Evolutionary conservation across 2,329 filamentous ascomycete species (phyloP).

Genomic region (Diaporthe australafricana): DNA sequence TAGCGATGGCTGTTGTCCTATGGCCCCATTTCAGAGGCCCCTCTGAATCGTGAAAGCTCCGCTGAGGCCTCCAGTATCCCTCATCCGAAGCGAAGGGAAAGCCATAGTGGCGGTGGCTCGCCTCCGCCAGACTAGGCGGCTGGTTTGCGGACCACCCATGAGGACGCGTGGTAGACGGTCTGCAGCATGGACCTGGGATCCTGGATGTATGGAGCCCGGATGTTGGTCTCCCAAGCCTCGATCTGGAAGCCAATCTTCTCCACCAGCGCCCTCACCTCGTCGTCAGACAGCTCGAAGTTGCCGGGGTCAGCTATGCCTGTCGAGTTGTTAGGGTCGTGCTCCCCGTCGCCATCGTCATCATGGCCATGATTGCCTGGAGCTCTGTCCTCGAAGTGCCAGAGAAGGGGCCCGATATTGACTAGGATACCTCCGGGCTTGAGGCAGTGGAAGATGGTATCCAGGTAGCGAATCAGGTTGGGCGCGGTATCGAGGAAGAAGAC

Average conservation of each 20-base stretch:
- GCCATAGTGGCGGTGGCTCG: background rate
- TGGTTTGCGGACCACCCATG: constrained; percentile 87
- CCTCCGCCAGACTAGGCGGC: background rate
- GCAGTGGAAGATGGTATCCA: constrained; percentile 84
- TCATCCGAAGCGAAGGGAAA: background rate
- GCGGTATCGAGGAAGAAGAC: constrained; percentile 99
- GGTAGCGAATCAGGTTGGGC: constrained; percentile 90
- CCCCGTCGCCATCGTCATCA: constrained; percentile 62
- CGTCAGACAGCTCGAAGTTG: constrained; percentile 88
- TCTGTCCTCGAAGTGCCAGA: constrained; percentile 95
- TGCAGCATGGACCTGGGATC: constrained; percentile 87
- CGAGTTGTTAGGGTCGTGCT: constrained; percentile 60
- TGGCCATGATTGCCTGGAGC: constrained; percentile 68
- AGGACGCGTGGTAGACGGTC: constrained; percentile 81
- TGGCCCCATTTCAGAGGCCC: background rate
- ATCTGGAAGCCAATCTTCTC: constrained; percentile 81
- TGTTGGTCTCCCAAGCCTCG: constrained; percentile 68
- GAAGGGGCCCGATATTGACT: constrained; percentile 88
- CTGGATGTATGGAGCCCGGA: constrained; percentile 88
- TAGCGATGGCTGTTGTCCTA: background rate
- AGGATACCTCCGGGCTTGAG: constrained; percentile 83
- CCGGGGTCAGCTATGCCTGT: constrained; percentile 88
- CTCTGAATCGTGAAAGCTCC: background rate
- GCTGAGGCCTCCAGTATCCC: too few species aligned
- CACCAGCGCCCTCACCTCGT: constrained; percentile 85